phyloP scores from a whole-genome alignment of 2,329 filamentous ascomycete species.

The Aureobasidium sp. region DNA sequence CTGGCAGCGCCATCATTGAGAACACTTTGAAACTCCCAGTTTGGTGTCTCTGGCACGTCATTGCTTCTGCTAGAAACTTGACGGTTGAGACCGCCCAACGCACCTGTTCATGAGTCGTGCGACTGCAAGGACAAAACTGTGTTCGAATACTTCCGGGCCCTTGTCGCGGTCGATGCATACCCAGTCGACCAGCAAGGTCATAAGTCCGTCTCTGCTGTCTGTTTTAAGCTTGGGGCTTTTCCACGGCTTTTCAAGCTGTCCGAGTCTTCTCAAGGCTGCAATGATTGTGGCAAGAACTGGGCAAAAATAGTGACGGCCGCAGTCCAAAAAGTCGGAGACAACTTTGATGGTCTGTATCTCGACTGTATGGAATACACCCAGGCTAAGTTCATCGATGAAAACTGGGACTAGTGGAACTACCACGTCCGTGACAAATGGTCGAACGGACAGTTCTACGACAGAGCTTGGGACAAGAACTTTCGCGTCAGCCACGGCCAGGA shows the following conservation, averaged over 20 bases:
- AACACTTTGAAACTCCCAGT: too few relatives aligned
- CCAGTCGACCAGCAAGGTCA: not conserved
- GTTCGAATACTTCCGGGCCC: not conserved
- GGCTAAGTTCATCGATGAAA: constrained; percentile 15
- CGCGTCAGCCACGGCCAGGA: constrained; percentile 26
- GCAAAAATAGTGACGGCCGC: not conserved
- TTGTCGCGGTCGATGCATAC: not conserved
- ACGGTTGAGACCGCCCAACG: constrained; percentile 20
- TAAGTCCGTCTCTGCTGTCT: not conserved
- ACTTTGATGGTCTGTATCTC: constrained; percentile 30
- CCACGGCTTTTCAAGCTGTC: not conserved
- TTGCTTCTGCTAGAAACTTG: constrained; percentile 21
- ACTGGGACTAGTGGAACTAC: constrained; percentile 25
- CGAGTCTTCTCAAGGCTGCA: not conserved
- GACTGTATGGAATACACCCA: constrained; percentile 27
- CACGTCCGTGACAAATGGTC: constrained; percentile 19
- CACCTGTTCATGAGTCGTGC: not conserved
- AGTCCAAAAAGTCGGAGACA: not conserved
- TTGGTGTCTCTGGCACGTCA: too few relatives aligned
- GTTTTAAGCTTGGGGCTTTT: not conserved
- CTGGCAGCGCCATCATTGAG: too few relatives aligned
- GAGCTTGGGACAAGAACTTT: constrained; percentile 26
- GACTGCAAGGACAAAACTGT: not conserved
- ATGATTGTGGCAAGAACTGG: not conserved
- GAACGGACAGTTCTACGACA: too few relatives aligned